Conservation (phyloP, 1,284 basidiomycete genomes). For the Moesziomyces globuligerus region DNA sequence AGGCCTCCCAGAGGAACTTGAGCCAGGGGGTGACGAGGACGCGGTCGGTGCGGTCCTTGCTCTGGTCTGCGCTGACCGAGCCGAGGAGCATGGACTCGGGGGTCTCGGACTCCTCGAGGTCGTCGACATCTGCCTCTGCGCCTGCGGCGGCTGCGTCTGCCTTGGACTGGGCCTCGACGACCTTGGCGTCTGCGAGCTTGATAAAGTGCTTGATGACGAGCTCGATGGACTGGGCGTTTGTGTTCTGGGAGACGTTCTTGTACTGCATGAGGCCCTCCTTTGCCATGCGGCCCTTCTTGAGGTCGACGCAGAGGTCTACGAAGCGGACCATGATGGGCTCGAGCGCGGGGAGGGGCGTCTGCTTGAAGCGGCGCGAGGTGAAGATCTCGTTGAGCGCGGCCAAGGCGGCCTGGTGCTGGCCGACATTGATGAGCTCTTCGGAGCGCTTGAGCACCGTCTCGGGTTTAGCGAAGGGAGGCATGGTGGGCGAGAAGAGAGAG, state of each 20-base stretch:
- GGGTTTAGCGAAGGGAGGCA: constrained; percentile 87
- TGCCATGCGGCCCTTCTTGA: constrained; percentile 90
- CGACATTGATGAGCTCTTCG: constrained; percentile 88
- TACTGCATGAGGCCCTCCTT: constrained; percentile 87
- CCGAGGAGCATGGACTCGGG: constrained; percentile 89
- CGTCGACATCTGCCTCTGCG: constrained; percentile 67
- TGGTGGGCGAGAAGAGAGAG: constrained; percentile 18
- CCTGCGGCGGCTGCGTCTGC: constrained; percentile 65
- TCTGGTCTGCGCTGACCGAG: constrained; percentile 89
- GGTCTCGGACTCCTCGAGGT: constrained; percentile 77
- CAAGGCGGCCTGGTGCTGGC: constrained; percentile 86
- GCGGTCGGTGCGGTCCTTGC: constrained; percentile 92
- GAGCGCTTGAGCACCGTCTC: constrained; percentile 89
- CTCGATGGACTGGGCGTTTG: constrained; percentile 90
- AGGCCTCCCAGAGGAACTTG: constrained; percentile 98
- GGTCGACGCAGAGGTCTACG: constrained; percentile 93
- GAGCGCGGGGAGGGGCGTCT: constrained; percentile 85
- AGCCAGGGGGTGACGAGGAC: constrained; percentile 96
- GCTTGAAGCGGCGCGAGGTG: constrained; percentile 90
- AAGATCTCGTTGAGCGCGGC: constrained; percentile 92
- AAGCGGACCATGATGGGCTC: constrained; percentile 93
- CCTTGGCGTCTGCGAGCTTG: constrained; percentile 83
- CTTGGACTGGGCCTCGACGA: constrained; percentile 63
- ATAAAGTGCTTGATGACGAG: constrained; percentile 90
- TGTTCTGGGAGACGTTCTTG: constrained; percentile 84